These are phyloP conservation scores for Nicotiana undulata DNA, from an alignment of 257 asterid species.

Conservation along the genomic window DNA sequence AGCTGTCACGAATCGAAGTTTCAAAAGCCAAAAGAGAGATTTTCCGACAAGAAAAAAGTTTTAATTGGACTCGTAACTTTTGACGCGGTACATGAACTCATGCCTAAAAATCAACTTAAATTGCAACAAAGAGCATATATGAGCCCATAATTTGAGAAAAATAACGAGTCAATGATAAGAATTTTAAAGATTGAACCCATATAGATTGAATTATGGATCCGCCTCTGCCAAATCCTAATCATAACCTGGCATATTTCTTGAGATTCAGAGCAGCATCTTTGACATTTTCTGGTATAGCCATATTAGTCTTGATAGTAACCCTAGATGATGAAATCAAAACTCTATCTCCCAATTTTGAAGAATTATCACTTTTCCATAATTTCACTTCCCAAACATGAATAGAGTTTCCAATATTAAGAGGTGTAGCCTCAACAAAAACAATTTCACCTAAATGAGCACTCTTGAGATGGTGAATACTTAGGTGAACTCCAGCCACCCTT, in stretches of 20 bases:
- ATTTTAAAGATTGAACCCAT: too few species aligned
- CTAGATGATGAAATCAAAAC: slow-evolving; percentile 58
- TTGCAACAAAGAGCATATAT: too few species aligned
- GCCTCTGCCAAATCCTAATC: too few species aligned
- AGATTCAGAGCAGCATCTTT: slow-evolving; percentile 39
- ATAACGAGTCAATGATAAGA: too few species aligned
- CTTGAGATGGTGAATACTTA: slow-evolving; percentile 42
- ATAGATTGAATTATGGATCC: too few species aligned
- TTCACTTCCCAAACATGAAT: slow-evolving; percentile 87
- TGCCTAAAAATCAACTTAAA: too few species aligned
- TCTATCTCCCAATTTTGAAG: slow-evolving; percentile 18
- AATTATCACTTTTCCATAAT: slow-evolving; percentile 30
- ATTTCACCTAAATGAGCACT: slow-evolving; percentile 63
- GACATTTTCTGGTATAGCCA: slow-evolving; percentile 49
- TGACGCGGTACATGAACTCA: too few species aligned
- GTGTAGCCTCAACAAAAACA: slow-evolving; percentile 60
- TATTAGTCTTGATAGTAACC: slow-evolving; percentile 58
- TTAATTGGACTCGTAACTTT: too few species aligned
- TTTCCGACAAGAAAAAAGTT: too few species aligned
- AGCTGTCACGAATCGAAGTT: too few species aligned
- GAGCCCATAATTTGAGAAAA: too few species aligned
- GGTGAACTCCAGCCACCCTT: slow-evolving; percentile 38
- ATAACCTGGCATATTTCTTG: slow-evolving; percentile 55
- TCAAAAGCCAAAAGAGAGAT: too few species aligned
- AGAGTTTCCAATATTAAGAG: slow-evolving; percentile 53